A percentile compares a stretch with the other conserved stretches of the same genome.
These are phyloP conservation scores for Stropharia rugosoannulata DNA, from an alignment of 768 basidiomycete genomes.

Conservation along the genomic window DNA sequence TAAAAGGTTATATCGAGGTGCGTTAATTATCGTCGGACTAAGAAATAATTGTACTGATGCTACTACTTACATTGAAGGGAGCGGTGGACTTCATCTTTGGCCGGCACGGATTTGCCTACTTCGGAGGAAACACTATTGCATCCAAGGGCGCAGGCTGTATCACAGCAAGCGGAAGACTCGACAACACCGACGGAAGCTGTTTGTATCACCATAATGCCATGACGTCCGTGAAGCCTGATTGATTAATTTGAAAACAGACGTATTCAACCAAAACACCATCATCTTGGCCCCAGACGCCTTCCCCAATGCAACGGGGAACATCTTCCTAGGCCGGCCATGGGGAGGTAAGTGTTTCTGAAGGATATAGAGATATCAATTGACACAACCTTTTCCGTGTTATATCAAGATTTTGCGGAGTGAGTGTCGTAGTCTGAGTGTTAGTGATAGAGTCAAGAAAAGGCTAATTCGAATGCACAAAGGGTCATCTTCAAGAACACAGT, in stretches of 20 bases:
- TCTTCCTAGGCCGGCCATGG: slow-evolving; percentile 46
- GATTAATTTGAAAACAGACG: slow-evolving; percentile 19
- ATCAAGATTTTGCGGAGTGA: slow-evolving; percentile 7
- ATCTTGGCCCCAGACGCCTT: slow-evolving; percentile 33
- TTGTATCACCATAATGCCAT: slow-evolving; percentile 5
- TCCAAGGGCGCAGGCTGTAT: slow-evolving; percentile 40
- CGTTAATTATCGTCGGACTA: background rate
- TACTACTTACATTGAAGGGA: slow-evolving; percentile 23
- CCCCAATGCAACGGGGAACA: slow-evolving; percentile 30
- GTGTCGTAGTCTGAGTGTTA: background rate
- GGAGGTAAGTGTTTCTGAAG: slow-evolving; percentile 25
- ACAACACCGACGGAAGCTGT: slow-evolving; percentile 43
- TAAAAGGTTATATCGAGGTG: slow-evolving; percentile 45
- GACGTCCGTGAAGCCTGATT: background rate
- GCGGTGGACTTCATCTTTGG: slow-evolving; percentile 50
- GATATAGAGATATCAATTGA: background rate
- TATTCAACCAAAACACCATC: slow-evolving; percentile 37
- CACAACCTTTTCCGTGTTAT: background rate
- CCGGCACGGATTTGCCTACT: slow-evolving; percentile 39
- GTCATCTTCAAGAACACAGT: slow-evolving; percentile 46
- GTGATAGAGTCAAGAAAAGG: background rate
- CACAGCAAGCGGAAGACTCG: slow-evolving; percentile 44
- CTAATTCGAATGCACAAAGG: slow-evolving; percentile 13
- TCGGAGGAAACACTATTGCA: slow-evolving; percentile 46
- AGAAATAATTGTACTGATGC: background rate